Conservation (phyloP, 331 rosid species). For the Rhamnella rubrinervis region DNA sequence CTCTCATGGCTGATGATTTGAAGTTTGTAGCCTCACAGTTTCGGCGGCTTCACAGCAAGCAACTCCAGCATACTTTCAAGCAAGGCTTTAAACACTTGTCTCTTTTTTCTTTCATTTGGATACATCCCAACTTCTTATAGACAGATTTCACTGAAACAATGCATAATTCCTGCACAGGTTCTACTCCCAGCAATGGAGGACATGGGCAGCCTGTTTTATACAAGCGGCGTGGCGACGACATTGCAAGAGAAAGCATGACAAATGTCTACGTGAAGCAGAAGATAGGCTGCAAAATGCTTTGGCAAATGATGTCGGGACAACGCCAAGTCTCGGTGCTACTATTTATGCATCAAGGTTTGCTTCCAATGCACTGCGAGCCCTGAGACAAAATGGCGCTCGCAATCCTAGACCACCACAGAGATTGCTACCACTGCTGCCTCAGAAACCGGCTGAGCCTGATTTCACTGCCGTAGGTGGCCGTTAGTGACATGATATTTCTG, state of each 20-base stretch:
- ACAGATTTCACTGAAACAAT: too few species aligned
- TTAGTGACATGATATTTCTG: constrained; percentile 17
- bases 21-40: constrained; percentile 71
- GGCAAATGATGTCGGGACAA: constrained; percentile 36
- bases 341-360: constrained; percentile 67
- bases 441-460: constrained; percentile 71
- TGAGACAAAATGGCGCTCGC: constrained; percentile 30
- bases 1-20: constrained; percentile 68
- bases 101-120: not conserved
- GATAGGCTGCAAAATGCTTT: constrained; percentile 43
- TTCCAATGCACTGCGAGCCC: constrained; percentile 42
- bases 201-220: constrained; percentile 77
- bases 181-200: constrained; percentile 77
- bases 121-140: not conserved
- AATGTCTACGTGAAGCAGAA: constrained; percentile 47
- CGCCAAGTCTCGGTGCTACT: constrained; percentile 56
- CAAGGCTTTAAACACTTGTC: constrained; percentile 25
- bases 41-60: constrained; percentile 57
- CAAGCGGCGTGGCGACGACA: constrained; percentile 80
- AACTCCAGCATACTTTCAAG: constrained; percentile 72
- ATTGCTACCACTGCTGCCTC: constrained; percentile 50
- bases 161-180: constrained; percentile 37
- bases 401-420: constrained; percentile 28
- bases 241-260: constrained; percentile 47
- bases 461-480: constrained; percentile 31